These are phyloP conservation scores for Lactarius vividus DNA, from an alignment of 768 basidiomycete genomes.

Conservation along the genomic window DNA sequence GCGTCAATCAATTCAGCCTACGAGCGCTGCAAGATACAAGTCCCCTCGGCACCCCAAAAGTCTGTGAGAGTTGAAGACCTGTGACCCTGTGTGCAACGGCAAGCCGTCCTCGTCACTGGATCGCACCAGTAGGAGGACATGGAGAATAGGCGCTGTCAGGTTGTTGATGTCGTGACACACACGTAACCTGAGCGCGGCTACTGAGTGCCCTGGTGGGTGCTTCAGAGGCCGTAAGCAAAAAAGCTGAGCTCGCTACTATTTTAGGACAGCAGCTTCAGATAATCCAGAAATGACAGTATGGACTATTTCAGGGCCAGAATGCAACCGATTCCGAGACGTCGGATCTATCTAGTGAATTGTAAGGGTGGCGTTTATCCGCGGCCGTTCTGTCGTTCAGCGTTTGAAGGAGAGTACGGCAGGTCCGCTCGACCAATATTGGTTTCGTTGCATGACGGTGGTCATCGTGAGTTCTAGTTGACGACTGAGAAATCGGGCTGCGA, in stretches of 20 bases:
- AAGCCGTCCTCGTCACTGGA: neutral
- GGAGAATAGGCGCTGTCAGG: neutral
- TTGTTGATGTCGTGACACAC: neutral
- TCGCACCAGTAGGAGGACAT: neutral
- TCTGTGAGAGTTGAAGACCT: neutral
- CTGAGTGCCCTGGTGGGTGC: neutral
- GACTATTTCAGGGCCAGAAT: constrained; percentile 3
- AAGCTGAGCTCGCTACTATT: neutral
- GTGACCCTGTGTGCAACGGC: neutral
- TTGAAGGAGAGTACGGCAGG: neutral
- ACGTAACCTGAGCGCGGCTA: neutral
- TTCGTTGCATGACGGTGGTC: neutral
- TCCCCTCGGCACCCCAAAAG: neutral
- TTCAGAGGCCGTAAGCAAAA: neutral
- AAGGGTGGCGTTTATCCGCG: constrained; percentile 1
- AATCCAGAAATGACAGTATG: neutral
- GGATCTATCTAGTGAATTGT: constrained; percentile 4
- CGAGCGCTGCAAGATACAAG: neutral
- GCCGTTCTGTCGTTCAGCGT: neutral
- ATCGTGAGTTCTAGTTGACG: neutral
- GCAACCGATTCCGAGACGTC: constrained; percentile 6
- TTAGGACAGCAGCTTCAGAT: neutral
- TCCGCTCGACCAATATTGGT: neutral
- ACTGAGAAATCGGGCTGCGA: neutral
- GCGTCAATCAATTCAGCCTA: neutral